phyloP scores from a whole-genome alignment of 2,329 filamentous ascomycete genomes.

The Chaetothyriales sp. region DNA sequence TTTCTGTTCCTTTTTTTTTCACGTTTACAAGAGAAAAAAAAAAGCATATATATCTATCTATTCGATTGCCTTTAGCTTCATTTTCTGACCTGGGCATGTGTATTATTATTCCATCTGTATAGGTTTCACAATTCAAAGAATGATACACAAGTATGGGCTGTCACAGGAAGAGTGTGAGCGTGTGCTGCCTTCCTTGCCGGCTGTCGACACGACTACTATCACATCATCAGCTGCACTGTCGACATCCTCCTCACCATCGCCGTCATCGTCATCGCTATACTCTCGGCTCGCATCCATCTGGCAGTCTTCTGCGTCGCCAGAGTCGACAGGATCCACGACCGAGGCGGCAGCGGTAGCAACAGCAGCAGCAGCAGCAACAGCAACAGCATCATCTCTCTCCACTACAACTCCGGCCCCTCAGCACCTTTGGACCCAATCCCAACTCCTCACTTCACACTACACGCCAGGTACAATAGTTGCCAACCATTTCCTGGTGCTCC shows the following conservation, averaged over 20 bases:
- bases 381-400: no score
- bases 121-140: conserved; percentile 31
- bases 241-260: conserved; percentile 3
- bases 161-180: not conserved
- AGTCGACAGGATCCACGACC: not conserved
- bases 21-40: no score
- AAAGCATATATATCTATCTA: no score
- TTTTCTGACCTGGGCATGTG: not conserved
- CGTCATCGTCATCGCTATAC: conserved; percentile 13
- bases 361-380: no score
- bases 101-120: not conserved
- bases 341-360: not conserved
- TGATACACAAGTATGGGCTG: conserved; percentile 8
- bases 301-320: not conserved
- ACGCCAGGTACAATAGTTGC: conserved; percentile 49
- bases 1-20: not conserved
- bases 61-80: no score
- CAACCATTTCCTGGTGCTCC: conserved; percentile 58
- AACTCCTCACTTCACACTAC: conserved; percentile 43
- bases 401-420: conserved; percentile 17
- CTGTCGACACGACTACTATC: not conserved
- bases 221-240: not conserved
- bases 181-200: not conserved
- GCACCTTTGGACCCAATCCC: conserved; percentile 46
- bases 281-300: not conserved